Evolutionary conservation across 2,329 filamentous ascomycete genomes (phyloP), one percentile per base, ranked within the genome.

Genomic region (Botrytis fabae): DNA sequence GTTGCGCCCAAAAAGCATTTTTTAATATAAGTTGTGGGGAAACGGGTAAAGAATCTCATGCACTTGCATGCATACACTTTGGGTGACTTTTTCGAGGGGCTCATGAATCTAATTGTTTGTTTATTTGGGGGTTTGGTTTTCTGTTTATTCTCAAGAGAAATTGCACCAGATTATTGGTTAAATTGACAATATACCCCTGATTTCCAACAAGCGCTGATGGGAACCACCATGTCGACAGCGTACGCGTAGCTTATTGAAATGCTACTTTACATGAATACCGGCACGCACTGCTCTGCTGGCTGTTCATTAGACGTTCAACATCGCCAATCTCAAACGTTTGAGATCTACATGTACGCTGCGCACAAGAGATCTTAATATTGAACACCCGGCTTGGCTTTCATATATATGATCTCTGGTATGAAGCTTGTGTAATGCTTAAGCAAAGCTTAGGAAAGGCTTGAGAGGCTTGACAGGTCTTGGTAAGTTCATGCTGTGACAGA

Each of bases 361-460:
- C 51, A 28, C n/a, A 8, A 54, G n/a, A 54, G 14, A n/a, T 54
- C n/a, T 28, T 57, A n/a, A 57, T 54, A 1, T 57, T 28, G 51
- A 28, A 28, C n/a, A 28, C 14, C 51, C n/a, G 25, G 44, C 32
- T 57, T 57, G 65, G 46, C 32, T 54, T 28, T 57, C 51, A 28
- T 28, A 9, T 28, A 57, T 28, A 18, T 57, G 28, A 46, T 16
- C 48, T 35, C 46, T 28, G 28, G 22, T n/a, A 57, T 40, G 16
- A 48, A 68, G 32, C 46, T 51, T 40, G 28, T 25, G 32, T 12
- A 18, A 62, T n/a, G 61, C 38, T 28, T 28, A 28, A 40, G 38
- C 18, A 57, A 20, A 51, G 65, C 65, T 57, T 68, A 7, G 9
- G 5, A 40, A 68, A 54, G 28, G 46, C 65, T 54, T 68, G 65